Evolutionary conservation across 129 eudicot species (phyloP).

Genomic region (Arctium minus): DNA sequence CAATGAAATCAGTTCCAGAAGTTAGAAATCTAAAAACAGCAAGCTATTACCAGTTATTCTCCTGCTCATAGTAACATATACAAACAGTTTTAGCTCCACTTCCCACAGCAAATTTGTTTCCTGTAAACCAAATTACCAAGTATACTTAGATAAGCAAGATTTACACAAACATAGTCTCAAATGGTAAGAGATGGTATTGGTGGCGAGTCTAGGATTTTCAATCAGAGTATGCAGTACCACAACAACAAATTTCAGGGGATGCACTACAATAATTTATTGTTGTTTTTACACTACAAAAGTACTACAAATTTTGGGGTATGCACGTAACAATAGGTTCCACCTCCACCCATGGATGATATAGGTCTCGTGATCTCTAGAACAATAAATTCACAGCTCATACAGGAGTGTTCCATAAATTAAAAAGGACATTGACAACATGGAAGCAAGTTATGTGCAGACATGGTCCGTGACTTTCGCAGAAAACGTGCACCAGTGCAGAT

Average conservation of each 20-base stretch:
- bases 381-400: background rate
- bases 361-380: background rate
- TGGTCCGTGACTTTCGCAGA: too few relatives aligned
- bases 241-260: background rate
- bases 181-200: background rate
- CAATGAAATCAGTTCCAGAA: background rate
- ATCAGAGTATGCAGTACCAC: background rate
- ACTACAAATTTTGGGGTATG: background rate
- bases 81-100: slow-evolving; percentile 99
- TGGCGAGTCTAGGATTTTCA: background rate
- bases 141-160: slow-evolving; percentile 4
- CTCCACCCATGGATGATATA: background rate
- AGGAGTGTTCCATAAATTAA: background rate
- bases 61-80: slow-evolving; percentile 98
- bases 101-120: slow-evolving; percentile 99
- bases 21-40: background rate
- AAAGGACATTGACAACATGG: background rate
- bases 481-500: background rate
- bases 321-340: background rate
- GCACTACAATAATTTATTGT: background rate
- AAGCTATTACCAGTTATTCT: slow-evolving; percentile 81
- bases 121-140: slow-evolving; percentile 44
- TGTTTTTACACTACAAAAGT: background rate
- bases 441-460: background rate
- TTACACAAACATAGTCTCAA: slow-evolving; percentile 2